Evolutionary conservation across 2,329 filamentous ascomycete genomes (phyloP).

Genomic region (Aspergillus aculeatus): DNA sequence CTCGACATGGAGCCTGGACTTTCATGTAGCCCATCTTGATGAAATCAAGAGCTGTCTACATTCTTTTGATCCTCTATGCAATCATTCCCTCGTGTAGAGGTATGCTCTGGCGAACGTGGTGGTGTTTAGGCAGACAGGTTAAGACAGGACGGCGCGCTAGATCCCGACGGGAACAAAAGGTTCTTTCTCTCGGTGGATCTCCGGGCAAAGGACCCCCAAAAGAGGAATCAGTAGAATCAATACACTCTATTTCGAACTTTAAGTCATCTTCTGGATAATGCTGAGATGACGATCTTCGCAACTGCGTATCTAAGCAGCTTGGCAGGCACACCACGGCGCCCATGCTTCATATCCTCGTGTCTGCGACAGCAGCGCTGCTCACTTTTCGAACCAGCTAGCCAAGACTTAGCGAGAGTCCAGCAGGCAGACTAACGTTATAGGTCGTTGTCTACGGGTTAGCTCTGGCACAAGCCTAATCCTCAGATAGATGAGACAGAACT

Average conservation of each 20-base stretch:
- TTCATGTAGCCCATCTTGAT: too few relatives aligned
- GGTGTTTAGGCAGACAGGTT: too few relatives aligned
- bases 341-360: neutral
- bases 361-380: too few relatives aligned
- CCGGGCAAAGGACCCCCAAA: too few relatives aligned
- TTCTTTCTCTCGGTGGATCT: neutral
- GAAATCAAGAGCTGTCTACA: too few relatives aligned
- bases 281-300: neutral
- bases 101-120: neutral
- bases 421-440: too few relatives aligned
- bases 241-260: too few relatives aligned
- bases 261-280: too few relatives aligned
- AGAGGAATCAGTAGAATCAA: too few relatives aligned
- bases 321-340: neutral
- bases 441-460: neutral
- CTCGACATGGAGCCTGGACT: neutral
- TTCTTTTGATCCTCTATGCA: neutral
- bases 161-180: neutral
- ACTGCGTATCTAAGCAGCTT: neutral
- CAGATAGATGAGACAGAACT: neutral
- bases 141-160: too few relatives aligned
- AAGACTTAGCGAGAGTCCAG: too few relatives aligned
- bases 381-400: too few relatives aligned
- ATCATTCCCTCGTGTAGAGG: neutral
- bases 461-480: neutral